Evolutionary conservation across 2,329 filamentous ascomycete species (phyloP).

Genomic region (Aspergillus floridensis): DNA sequence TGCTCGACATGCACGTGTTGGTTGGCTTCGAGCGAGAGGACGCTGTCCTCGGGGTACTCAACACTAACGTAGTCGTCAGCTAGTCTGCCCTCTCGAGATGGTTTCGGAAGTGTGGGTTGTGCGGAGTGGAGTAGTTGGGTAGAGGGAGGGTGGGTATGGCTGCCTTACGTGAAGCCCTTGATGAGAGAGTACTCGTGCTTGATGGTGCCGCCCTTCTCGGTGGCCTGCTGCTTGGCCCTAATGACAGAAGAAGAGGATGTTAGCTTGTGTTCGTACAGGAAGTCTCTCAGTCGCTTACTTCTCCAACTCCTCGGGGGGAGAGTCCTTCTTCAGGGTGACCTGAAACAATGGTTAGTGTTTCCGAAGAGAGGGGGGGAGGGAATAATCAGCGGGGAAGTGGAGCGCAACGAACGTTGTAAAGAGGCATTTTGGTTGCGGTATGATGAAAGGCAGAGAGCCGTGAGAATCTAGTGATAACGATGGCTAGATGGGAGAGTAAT

Average conservation of each 20-base stretch:
- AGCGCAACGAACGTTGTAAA: conserved; percentile 36
- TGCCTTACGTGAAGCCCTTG: conserved; percentile 85
- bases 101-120: conserved; percentile 40
- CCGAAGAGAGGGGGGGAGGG: not conserved
- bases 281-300: conserved; percentile 54
- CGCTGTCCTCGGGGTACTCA: conserved; percentile 64
- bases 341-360: conserved; percentile 36
- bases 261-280: conserved; percentile 2
- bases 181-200: conserved; percentile 79
- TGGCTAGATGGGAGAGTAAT: not conserved
- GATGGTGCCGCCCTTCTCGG: conserved; percentile 77
- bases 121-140: not conserved
- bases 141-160: not conserved
- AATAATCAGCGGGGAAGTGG: not conserved
- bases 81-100: conserved; percentile 52
- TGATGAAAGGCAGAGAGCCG: not conserved
- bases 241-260: conserved; percentile 9
- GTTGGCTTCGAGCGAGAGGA: conserved; percentile 65
- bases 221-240: conserved; percentile 74
- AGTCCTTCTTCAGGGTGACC: conserved; percentile 76
- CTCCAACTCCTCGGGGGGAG: conserved; percentile 64
- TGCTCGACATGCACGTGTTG: conserved; percentile 76
- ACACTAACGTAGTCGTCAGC: conserved; percentile 55
- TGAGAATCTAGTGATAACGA: not conserved
- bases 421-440: conserved; percentile 32